These are phyloP conservation scores for Spathaspora hagerdaliae DNA, from an alignment of 805 yeast genomes.

Conservation along the genomic window DNA sequence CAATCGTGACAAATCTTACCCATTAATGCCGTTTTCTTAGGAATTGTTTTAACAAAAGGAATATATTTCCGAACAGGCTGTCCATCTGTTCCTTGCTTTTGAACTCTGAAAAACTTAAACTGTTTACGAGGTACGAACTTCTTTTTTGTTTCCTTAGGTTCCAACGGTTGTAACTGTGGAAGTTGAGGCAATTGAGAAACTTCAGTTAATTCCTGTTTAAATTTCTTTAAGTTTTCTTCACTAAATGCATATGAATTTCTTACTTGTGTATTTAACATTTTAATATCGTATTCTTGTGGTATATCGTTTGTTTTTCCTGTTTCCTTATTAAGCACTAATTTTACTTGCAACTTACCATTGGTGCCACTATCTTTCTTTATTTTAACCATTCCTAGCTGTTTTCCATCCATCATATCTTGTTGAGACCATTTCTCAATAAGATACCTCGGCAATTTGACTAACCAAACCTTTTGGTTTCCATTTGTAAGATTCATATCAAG, in stretches of 20 bases:
- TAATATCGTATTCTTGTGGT: slow-evolving; percentile 82
- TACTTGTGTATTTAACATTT: slow-evolving; percentile 73
- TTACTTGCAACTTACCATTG: slow-evolving; percentile 42
- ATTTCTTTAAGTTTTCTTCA: slow-evolving; percentile 72
- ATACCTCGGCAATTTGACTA: slow-evolving; percentile 85
- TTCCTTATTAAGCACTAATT: slow-evolving; percentile 50
- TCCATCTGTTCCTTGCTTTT: slow-evolving; percentile 23
- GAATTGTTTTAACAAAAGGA: slow-evolving; percentile 86
- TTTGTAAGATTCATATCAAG: slow-evolving; percentile 69
- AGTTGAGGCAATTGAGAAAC: slow-evolving; percentile 50
- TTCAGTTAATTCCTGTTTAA: slow-evolving; percentile 47
- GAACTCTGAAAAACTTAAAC: slow-evolving; percentile 25
- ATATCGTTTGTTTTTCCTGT: slow-evolving; percentile 34
- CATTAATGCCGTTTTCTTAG: slow-evolving; percentile 77
- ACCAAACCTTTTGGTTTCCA: slow-evolving; percentile 78
- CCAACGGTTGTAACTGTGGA: slow-evolving; percentile 40
- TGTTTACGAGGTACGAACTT: slow-evolving; percentile 13
- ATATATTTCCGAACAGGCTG: slow-evolving; percentile 41
- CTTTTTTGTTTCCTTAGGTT: not conserved
- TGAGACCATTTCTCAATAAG: slow-evolving; percentile 79
- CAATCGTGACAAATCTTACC: slow-evolving; percentile 95
- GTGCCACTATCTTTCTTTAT: slow-evolving; percentile 49
- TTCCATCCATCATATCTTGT: slow-evolving; percentile 57
- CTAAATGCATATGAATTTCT: slow-evolving; percentile 84
- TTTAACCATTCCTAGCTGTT: slow-evolving; percentile 75